Evolutionary conservation across 805 yeast species (phyloP), one percentile per base, ranked within the genome.

Genomic region (Myxozyma geophila): DNA sequence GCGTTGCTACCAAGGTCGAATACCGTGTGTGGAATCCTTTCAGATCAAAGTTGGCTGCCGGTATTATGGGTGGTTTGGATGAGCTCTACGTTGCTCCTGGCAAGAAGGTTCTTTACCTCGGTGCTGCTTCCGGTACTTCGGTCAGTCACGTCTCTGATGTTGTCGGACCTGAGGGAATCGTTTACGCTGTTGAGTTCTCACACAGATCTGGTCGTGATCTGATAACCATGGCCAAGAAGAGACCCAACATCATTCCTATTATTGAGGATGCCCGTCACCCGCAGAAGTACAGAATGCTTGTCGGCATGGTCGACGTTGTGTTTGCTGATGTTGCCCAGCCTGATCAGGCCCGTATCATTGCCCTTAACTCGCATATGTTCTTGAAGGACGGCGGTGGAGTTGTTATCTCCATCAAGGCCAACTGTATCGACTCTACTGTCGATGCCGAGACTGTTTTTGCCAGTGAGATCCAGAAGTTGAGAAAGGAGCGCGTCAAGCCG

Each of bases 21-120:
- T 95, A 95, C 87, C 92, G 99, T 86, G 99, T 95, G 72, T 95
- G 99, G 99, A 95, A 95, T 82, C 99, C 99, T 69, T 95, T 95
- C 89, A 89, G 99, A 87, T 93, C 98, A 65, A 95, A 95, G 86
- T 84, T 95, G 82, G 99, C 99, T 78, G 99, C 99, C 68, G 99
- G 99, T 89, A 90, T 95, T 72, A 90, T 95, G 91, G 99, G 99
- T 82, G 99, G 99, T 89, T 82, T 95, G 73, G 99, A 93, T 78
- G 98, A 95, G 82, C 81, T 95, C 73, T 96, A 92, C 83, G 89
- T 95, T 80, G 96, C 90, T 62, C 99, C 99, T 75, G 99, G 99
- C 77, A 91, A 90, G 83, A 95, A 95, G 83, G 98, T 95, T 59
- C 83, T 95, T 69, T 95, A 95, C 80, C 81, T 95, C 75, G 99